phyloP scores from a whole-genome alignment of 129 eudicot genomes.

The Escallonia rubra region DNA sequence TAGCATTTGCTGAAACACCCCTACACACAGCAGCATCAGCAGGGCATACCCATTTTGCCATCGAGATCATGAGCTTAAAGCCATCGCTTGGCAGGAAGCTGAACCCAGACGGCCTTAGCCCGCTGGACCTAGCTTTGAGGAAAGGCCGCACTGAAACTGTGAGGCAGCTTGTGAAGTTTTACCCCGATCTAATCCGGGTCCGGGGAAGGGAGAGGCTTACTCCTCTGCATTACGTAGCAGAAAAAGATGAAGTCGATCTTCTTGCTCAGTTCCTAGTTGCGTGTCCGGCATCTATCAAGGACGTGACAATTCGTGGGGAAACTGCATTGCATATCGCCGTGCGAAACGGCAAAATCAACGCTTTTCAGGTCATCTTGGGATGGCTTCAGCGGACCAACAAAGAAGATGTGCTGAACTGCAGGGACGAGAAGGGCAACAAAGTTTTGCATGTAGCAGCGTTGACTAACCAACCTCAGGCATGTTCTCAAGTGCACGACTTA shows the following conservation, averaged over 20 bases:
- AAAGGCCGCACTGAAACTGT: background rate
- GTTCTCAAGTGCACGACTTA: no score
- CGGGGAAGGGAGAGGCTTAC: conserved; percentile 13
- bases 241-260: background rate
- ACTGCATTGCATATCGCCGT: conserved; percentile 26
- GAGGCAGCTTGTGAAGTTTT: background rate
- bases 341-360: background rate
- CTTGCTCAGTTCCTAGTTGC: conserved; percentile 6
- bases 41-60: conserved; percentile 11
- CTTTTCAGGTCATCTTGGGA: conserved; percentile 14
- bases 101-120: conserved; percentile 16
- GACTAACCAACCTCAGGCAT: conserved; percentile 8
- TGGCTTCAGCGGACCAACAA: conserved; percentile 9
- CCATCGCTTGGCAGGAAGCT: conserved; percentile 18
- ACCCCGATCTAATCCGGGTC: conserved; percentile 14
- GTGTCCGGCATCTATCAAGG: conserved; percentile 14
- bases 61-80: conserved; percentile 15
- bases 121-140: conserved; percentile 18
- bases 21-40: conserved; percentile 17
- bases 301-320: conserved; percentile 4
- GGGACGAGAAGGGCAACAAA: conserved; percentile 11
- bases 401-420: conserved; percentile 1
- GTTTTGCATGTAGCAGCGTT: conserved; percentile 22
- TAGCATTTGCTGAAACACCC: conserved; percentile 15
- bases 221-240: conserved; percentile 18